Percentiles rank a stretch among this genome's conserved stretches.
These are phyloP conservation scores for Podaxis sp. DNA, from an alignment of 768 basidiomycete species.

Conservation along the genomic window DNA sequence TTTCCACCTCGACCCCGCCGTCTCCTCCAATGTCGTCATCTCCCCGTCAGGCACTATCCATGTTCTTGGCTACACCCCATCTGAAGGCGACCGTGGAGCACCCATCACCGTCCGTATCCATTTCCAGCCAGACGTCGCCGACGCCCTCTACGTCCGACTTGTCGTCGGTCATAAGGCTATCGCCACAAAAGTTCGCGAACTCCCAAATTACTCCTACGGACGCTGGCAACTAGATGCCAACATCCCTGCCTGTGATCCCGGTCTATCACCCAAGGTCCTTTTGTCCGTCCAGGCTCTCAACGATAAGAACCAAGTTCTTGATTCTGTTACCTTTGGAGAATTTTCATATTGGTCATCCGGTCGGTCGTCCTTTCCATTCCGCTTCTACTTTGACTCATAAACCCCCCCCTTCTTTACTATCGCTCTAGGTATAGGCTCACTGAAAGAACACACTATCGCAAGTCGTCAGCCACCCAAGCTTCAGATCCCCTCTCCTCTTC, in stretches of 20 bases:
- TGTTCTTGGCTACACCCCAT: slow-evolving; percentile 64
- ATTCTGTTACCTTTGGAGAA: slow-evolving; percentile 68
- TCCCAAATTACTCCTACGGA: slow-evolving; percentile 46
- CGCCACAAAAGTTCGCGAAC: slow-evolving; percentile 60
- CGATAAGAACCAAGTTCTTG: slow-evolving; percentile 52
- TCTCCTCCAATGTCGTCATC: slow-evolving; percentile 32
- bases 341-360: slow-evolving; percentile 64
- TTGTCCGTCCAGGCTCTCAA: slow-evolving; percentile 66
- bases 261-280: slow-evolving; percentile 45
- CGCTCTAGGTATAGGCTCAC: slow-evolving; percentile 19
- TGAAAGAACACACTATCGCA: slow-evolving; percentile 17
- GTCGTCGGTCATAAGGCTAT: slow-evolving; percentile 72
- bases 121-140: slow-evolving; percentile 50
- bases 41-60: slow-evolving; percentile 57
- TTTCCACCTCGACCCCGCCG: slow-evolving; percentile 12
- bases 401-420: background rate
- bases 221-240: slow-evolving; percentile 66
- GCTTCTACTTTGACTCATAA: background rate
- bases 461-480: slow-evolving; percentile 30
- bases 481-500: slow-evolving; percentile 26
- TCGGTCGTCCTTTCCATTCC: slow-evolving; percentile 18
- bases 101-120: slow-evolving; percentile 65
- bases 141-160: slow-evolving; percentile 66
- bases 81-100: slow-evolving; percentile 61
- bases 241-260: slow-evolving; percentile 55